These are phyloP conservation scores for Alectoria sarmentosa DNA, from an alignment of 495 filamentous ascomycete genomes.

Conservation along the genomic window DNA sequence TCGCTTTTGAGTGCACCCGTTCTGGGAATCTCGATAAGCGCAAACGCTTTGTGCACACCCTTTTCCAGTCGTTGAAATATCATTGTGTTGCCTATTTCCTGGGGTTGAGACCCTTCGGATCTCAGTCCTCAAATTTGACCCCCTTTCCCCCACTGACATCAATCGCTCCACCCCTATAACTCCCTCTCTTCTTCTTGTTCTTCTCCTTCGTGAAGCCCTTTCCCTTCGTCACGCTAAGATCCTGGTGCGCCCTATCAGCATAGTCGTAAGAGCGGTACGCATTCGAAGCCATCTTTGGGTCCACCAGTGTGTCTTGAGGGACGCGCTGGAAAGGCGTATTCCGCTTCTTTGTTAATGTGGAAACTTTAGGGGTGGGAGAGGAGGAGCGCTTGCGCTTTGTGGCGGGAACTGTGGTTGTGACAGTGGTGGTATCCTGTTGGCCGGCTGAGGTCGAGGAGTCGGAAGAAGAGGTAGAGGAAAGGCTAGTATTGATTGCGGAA, in stretches of 20 bases:
- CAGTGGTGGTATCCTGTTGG: conserved; percentile 26
- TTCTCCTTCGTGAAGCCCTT: conserved; percentile 99
- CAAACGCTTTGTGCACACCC: too few species aligned
- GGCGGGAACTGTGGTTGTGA: conserved; percentile 28
- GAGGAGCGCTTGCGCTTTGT: conserved; percentile 36
- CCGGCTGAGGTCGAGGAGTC: conserved; percentile 24
- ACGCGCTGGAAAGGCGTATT: conserved; percentile 35
- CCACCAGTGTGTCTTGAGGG: conserved; percentile 31
- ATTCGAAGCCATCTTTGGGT: conserved; percentile 58
- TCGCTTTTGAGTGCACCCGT: too few species aligned
- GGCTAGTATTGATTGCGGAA: conserved; percentile 37
- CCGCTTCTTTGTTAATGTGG: conserved; percentile 43
- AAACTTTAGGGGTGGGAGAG: conserved; percentile 38
- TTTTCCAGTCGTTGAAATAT: too few species aligned
- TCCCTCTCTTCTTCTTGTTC: conserved; percentile 88
- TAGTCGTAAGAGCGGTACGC: conserved; percentile 78
- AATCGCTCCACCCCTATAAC: conserved; percentile 77
- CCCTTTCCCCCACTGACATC: conserved; percentile 65
- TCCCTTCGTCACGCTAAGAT: conserved; percentile 83
- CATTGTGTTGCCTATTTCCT: background rate
- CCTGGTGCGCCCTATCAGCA: conserved; percentile 75
- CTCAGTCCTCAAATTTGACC: conserved; percentile 67
- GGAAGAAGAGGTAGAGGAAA: conserved; percentile 36
- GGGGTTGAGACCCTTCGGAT: too few species aligned
- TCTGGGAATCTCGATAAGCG: too few species aligned